Percentiles rank a stretch among this genome's conserved stretches.
These are phyloP conservation scores for Tylopilus subfusipes DNA, from an alignment of 768 basidiomycete species.

Conservation along the genomic window DNA sequence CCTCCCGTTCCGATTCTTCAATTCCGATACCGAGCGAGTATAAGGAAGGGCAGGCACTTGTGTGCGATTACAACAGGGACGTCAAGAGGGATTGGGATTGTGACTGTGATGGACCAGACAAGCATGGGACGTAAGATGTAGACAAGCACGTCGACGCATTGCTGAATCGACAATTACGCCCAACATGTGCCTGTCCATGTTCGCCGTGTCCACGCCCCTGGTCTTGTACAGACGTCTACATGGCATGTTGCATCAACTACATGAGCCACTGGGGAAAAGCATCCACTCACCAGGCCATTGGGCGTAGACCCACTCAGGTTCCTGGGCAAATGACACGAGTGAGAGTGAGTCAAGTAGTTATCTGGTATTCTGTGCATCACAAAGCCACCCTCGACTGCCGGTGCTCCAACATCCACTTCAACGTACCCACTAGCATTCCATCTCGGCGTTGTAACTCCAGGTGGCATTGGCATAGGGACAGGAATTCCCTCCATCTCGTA, in stretches of 20 bases:
- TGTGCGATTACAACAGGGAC: slow-evolving; percentile 17
- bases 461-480: neutral
- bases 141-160: slow-evolving; percentile 10
- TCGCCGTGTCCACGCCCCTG: neutral
- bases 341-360: neutral
- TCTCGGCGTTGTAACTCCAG: neutral
- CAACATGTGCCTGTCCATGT: neutral
- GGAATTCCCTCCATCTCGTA: too few species aligned
- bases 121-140: slow-evolving; percentile 18
- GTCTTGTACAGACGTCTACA: slow-evolving; percentile 2
- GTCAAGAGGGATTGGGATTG: slow-evolving; percentile 12
- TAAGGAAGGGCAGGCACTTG: slow-evolving; percentile 16
- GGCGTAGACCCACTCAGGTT: neutral
- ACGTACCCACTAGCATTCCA: neutral
- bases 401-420: too few species aligned
- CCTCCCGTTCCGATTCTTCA: slow-evolving; percentile 24
- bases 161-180: too few species aligned
- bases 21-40: slow-evolving; percentile 24
- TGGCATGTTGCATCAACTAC: neutral
- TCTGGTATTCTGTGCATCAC: neutral
- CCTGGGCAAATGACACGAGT: neutral
- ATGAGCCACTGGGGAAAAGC: neutral
- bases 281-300: slow-evolving; percentile 7
- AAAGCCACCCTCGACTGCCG: too few species aligned
- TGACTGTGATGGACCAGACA: slow-evolving; percentile 18